Evolutionary conservation across 768 basidiomycete genomes (phyloP).

Genomic region (Grammothele lineata): DNA sequence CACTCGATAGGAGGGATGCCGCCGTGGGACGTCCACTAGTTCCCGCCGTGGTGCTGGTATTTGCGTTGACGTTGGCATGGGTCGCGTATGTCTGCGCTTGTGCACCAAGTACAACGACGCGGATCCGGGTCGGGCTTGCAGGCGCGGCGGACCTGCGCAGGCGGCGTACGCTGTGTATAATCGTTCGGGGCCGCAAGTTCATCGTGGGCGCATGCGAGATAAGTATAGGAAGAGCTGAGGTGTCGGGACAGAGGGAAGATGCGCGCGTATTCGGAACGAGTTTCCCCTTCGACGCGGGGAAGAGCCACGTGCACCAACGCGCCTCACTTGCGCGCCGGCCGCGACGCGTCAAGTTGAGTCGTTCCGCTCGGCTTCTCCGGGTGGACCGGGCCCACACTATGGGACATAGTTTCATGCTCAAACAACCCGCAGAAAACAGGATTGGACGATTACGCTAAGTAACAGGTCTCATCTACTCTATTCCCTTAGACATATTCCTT

Average conservation of each 20-base stretch:
- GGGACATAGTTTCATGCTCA: background rate
- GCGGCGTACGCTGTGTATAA: constrained; percentile 3
- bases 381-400: background rate
- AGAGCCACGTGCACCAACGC: background rate
- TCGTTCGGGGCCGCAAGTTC: constrained; percentile 9
- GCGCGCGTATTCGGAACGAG: too few relatives aligned
- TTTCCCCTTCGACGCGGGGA: constrained; percentile 4
- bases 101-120: background rate
- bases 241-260: too few relatives aligned
- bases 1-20: constrained; percentile 53
- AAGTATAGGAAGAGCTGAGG: background rate
- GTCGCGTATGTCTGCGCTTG: constrained; percentile 38
- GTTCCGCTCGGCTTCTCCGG: background rate
- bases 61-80: constrained; percentile 22
- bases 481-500: constrained; percentile 6
- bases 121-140: too few relatives aligned
- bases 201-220: background rate
- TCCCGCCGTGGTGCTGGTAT: background rate
- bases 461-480: too few relatives aligned
- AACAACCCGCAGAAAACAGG: too few relatives aligned
- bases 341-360: background rate
- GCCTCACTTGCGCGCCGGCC: background rate
- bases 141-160: background rate
- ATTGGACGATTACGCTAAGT: background rate
- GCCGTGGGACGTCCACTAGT: constrained; percentile 16